These are phyloP conservation scores for Galerina sulciceps DNA, from an alignment of 768 basidiomycete genomes.

Conservation along the genomic window DNA sequence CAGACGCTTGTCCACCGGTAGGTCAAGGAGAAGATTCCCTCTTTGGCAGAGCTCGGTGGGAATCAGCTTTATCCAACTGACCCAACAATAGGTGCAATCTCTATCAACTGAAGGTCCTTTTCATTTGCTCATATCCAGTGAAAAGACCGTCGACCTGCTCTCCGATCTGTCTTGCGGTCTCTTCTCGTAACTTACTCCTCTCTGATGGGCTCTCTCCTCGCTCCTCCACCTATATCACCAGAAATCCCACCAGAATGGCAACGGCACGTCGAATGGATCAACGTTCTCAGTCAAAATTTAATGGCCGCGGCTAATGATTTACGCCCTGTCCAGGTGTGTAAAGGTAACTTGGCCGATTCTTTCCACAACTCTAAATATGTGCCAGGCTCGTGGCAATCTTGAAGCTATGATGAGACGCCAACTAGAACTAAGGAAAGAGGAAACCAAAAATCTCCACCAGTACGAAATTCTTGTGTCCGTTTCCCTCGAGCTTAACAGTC, in stretches of 20 bases:
- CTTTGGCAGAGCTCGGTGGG: constrained; percentile 80
- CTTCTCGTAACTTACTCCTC: constrained; percentile 81
- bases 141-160: constrained; percentile 77
- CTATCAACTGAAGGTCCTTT: background rate
- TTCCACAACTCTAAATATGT: background rate
- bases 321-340: constrained; percentile 80
- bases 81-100: constrained; percentile 61
- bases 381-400: constrained; percentile 77
- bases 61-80: constrained; percentile 81
- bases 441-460: constrained; percentile 72
- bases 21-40: constrained; percentile 85
- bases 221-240: constrained; percentile 55
- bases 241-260: constrained; percentile 70
- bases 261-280: constrained; percentile 80
- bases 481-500: background rate
- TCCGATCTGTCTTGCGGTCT: constrained; percentile 73
- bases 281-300: constrained; percentile 79
- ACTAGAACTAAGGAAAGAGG: constrained; percentile 72
- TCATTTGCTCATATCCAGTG: background rate
- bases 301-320: constrained; percentile 91
- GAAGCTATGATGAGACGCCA: constrained; percentile 84
- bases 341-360: background rate
- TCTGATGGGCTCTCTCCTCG: constrained; percentile 70
- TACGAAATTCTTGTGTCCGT: constrained; percentile 34
- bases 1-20: constrained; percentile 29